Evolutionary conservation across 2,329 filamentous ascomycete genomes (phyloP).

Genomic region (Kalmusia sp.): DNA sequence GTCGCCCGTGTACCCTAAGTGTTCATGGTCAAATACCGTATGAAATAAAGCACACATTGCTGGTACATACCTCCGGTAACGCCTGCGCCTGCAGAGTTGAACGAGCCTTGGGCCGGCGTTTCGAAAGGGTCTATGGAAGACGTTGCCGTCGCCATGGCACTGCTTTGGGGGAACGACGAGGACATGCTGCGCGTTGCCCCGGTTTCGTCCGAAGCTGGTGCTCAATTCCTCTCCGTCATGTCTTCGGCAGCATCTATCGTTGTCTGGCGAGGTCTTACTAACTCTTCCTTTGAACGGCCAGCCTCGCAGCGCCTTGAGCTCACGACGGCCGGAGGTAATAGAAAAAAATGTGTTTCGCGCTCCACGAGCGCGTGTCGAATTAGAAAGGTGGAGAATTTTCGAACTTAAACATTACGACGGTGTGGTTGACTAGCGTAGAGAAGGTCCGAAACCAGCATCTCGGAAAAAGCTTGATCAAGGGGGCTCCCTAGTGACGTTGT

Average conservation of each 20-base stretch:
- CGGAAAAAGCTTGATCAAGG: constrained; percentile 2
- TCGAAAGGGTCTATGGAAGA: constrained; percentile 18
- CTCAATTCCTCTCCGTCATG: neutral
- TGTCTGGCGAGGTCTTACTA: too few relatives aligned
- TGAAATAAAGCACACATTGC: neutral
- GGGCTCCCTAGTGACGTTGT: constrained; percentile 8
- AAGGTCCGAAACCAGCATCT: constrained; percentile 6
- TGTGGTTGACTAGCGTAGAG: neutral
- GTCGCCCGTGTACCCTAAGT: constrained; percentile 40
- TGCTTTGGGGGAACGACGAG: constrained; percentile 13
- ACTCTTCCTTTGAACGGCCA: neutral
- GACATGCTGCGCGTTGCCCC: constrained; percentile 19
- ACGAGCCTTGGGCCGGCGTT: constrained; percentile 35
- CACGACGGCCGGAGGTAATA: neutral
- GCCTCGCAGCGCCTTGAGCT: neutral
- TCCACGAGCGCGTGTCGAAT: neutral
- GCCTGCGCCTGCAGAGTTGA: constrained; percentile 37
- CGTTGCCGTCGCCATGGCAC: constrained; percentile 17
- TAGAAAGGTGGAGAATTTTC: constrained; percentile 18
- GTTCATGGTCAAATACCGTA: neutral
- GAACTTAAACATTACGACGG: constrained; percentile 11
- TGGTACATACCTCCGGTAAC: constrained; percentile 37
- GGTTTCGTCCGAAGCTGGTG: constrained; percentile 12
- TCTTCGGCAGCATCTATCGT: too few relatives aligned
- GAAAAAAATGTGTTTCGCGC: neutral